Evolutionary conservation across 345 rosid genomes (phyloP).

Genomic region (Nasturtium officinale): DNA sequence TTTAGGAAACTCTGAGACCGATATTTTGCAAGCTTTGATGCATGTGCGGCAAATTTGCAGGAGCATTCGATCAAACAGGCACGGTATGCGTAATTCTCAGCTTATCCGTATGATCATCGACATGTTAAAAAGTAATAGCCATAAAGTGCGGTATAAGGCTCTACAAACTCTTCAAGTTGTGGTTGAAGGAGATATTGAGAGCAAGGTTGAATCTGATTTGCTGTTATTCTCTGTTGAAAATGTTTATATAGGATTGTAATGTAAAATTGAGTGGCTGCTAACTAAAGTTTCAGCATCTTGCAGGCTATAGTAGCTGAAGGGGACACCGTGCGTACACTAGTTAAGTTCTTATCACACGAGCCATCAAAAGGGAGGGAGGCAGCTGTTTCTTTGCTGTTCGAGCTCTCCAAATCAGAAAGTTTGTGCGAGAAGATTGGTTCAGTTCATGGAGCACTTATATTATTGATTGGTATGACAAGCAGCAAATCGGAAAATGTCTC

Average conservation of each 20-base stretch:
- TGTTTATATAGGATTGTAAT: neutral
- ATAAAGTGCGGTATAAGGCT: conserved; percentile 69
- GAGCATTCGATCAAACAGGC: conserved; percentile 65
- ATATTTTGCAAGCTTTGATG: conserved; percentile 65
- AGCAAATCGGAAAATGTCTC: conserved; percentile 79
- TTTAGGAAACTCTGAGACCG: conserved; percentile 64
- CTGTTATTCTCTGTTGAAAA: conserved; percentile 23
- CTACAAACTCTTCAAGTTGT: conserved; percentile 74
- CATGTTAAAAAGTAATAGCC: conserved; percentile 75
- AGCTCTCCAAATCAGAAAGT: conserved; percentile 88
- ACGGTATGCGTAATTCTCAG: conserved; percentile 66
- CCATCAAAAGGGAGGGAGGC: conserved; percentile 86
- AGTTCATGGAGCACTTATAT: conserved; percentile 84
- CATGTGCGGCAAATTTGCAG: conserved; percentile 64
- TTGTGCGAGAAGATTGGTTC: conserved; percentile 95
- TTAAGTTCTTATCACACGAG: conserved; percentile 86
- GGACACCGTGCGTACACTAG: conserved; percentile 87
- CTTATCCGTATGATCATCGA: conserved; percentile 79
- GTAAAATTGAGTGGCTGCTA: conserved; percentile 23
- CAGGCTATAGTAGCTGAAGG: conserved; percentile 90
- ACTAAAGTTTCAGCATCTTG: conserved; percentile 40
- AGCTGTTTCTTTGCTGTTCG: conserved; percentile 88
- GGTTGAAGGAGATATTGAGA: conserved; percentile 78
- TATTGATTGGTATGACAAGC: conserved; percentile 88
- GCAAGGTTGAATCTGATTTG: conserved; percentile 61